Base-by-base conservation (phyloP, 2,329 filamentous ascomycete species). In the Myriosclerotinia duriaeana region DNA sequence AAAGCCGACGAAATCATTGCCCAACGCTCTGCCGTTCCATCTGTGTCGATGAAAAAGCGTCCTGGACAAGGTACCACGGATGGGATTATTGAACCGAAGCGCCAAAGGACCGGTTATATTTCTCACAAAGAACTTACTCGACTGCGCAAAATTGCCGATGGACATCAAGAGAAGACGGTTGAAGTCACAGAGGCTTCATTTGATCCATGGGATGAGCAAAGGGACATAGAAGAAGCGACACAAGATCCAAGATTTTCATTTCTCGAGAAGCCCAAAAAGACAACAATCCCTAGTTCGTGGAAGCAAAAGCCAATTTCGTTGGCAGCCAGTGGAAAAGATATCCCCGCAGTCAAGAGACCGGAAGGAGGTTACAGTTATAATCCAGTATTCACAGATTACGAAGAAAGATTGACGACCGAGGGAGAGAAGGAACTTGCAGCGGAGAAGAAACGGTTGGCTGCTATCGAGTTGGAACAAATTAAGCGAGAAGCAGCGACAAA, bases 1-100 rank as follows among this genome's bases (percentile, higher is more conserved):
- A 96, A 92, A 79, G 88, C 89, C 70, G 94, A 99, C 76, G 91
- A 98, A 76, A 98, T 99, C 70, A 88, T 99, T 72, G 88, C 90
- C 40, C 84, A 89, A 74, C 89, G 95, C 69, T 97, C 93, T 46
- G 88, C 88, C 15, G 85, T 98, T 11, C 90, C 92, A 5, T 89
- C 91, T 15, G 85, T 99, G 8, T 85, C 90, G 34, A 84, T 86
- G 70, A 88, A 89, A 73, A 99, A 98, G 80, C 88, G 94, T 61
- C 76, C 86, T 11, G 85, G 85, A 66, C 84, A 87, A 20, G 89
- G 87, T 74, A 87, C 89, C 12, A 88, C 87, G 22, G 87, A 96
- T 75, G 90, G 92, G 52, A 80, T 94, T 44, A 79, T 93, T 59
- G 82, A 81, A 71, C 81, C 83, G 65, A 98, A 98, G 82, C 88